Base-by-base conservation (phyloP, 140 eudicot species). In the Flaveria floridana region DNA sequence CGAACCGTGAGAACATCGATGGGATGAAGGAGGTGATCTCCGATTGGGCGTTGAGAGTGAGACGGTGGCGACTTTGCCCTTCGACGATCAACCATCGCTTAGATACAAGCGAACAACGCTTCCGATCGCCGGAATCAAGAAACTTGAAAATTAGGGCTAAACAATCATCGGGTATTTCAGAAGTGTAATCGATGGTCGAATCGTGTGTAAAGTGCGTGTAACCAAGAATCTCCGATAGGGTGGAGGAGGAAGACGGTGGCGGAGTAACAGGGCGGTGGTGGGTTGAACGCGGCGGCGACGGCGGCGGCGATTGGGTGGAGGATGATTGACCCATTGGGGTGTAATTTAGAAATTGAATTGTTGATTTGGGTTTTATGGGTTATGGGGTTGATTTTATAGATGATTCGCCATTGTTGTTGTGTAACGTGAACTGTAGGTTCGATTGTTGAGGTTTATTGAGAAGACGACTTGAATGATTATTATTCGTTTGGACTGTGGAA, bases 61-160 rank as follows among this genome's bases (percentile, higher is more conserved):
- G 62, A 6, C 83, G 79, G 79, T 65, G 74, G n/a, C 81, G 81
- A 34, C 76, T 77, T 50, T 77, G 76, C 2, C 76, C 81, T 58
- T 77, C 81, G 53, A 77, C 64, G 4, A 68, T 52, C 3, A 77
- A 21, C 76, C 76, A 77, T 7, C 81, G 51, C 57, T 48, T 74
- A 12, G 63, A 69, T 0, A 77, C 81, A 3, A 77, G 76, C 1
- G 81, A 69, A 16, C 81, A 69, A 6, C 52, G 41, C 9, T 77
- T 77, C 71, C 76, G 81, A 14, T 77, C 81, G 71, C 74, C 70
- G 71, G 76, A 56, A 39, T 14, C 48, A 1, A 77, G 59, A 61
- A 77, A 77, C 70, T 77, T 76, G 76, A 77, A 77, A 25, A 77
- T 55, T 56, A 68, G 12, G 64, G 81, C 76, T 56, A 77, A 68